Percentiles rank a stretch among this genome's conserved stretches.
Conservation (phyloP, 2,329 filamentous ascomycete species). For the Bipolaris bicolor region DNA sequence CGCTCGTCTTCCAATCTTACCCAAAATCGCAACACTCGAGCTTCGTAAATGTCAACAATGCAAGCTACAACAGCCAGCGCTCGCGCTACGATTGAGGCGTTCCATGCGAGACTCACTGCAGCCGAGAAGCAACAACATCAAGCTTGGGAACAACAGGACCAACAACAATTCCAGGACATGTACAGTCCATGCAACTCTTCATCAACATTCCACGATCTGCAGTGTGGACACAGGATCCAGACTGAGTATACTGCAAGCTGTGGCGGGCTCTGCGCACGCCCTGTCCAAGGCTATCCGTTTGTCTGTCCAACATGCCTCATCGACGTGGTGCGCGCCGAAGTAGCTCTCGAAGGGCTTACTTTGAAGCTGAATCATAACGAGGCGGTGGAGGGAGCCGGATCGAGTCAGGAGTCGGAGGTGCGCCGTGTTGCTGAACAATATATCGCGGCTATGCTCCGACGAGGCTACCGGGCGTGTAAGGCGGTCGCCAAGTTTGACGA, state of each 20-base stretch:
- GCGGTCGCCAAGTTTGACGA: slow-evolving; percentile 14
- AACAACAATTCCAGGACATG: slow-evolving; percentile 15
- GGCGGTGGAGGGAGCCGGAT: background rate
- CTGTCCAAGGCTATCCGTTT: slow-evolving; percentile 9
- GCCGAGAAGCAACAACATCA: slow-evolving; percentile 7
- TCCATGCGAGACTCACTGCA: slow-evolving; percentile 10
- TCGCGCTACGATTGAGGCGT: slow-evolving; percentile 10
- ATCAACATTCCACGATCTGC: slow-evolving; percentile 13
- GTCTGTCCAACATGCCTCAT: slow-evolving; percentile 12
- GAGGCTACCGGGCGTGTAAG: slow-evolving; percentile 10
- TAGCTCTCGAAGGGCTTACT: slow-evolving; percentile 14
- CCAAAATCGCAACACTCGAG: slow-evolving; percentile 5
- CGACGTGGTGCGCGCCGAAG: slow-evolving; percentile 13
- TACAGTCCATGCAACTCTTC: slow-evolving; percentile 16
- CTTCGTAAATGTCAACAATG: slow-evolving; percentile 1
- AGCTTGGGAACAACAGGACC: background rate
- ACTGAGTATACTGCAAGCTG: slow-evolving; percentile 16
- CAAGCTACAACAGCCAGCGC: slow-evolving; percentile 8
- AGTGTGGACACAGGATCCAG: slow-evolving; percentile 15
- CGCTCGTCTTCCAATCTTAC: background rate
- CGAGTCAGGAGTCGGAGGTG: slow-evolving; percentile 2
- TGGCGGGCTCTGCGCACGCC: slow-evolving; percentile 10
- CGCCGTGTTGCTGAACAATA: slow-evolving; percentile 8
- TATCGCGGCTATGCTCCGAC: slow-evolving; percentile 4
- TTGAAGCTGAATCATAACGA: slow-evolving; percentile 3